Base-by-base conservation (phyloP, 192 early-diverging fungal species). In the Backusella morwellensis region DNA sequence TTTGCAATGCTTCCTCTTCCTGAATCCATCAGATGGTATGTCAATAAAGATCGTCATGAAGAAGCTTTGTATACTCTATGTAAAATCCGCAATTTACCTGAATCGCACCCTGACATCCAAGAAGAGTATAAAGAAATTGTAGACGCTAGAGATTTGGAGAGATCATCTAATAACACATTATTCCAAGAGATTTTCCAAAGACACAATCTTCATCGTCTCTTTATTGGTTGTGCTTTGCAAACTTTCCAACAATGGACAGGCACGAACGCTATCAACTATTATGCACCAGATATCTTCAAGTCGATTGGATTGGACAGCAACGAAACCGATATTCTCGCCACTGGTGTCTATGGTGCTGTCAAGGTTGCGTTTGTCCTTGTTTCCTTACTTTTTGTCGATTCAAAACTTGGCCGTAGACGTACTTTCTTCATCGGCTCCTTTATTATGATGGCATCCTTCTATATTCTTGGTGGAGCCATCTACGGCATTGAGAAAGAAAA, bases 181-280 rank as follows among this genome's bases (percentile, higher is more conserved):
- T 91, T 86, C 78, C 75, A 82, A 54, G 93, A 93, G 75, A 77
- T 95, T 66, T 78, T 92, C 69, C 79, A 82, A 3, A 75, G 72
- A 0, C 80, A 81, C 66, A 92, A 90, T 74, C 67, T 85, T 26
- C 85, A 84, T 44, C 88, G 91, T 73, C 81, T 92, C 23, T 19
- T 91, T 23, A 88, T 95, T 35, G 93, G 84, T 36, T 82, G 88
- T 36, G 67, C 89, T 32, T 78, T 94, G 74, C 92, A 93, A 77
- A 75, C 90, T 19, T 90, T 90, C 82, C 92, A 93, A 79, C 92
- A 76, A 52, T 32, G 67, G 42, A 68, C 67, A 35, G 41, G 42
- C 4, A 70, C 67, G 1, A 76, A 69, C 50, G 67, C 75, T 7
- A 52, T 70, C n/a, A 86, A 94, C 71, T 95, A 95, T 83, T 94